Evolutionary conservation across 257 asterid genomes (phyloP).

Genomic region (Lithospermum erythrorhizon): DNA sequence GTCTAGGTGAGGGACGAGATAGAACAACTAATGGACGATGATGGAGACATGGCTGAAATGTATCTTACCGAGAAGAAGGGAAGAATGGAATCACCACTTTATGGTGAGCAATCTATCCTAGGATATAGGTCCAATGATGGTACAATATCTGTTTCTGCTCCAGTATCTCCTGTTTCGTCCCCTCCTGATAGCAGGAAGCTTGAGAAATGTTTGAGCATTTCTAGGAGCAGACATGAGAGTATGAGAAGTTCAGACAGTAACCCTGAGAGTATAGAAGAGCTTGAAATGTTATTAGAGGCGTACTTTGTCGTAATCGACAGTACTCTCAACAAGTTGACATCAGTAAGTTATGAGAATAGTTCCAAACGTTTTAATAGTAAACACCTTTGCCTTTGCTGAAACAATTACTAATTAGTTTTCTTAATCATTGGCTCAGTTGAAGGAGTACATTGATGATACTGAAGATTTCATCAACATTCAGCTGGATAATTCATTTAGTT

Average conservation of each 20-base stretch:
- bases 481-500: constrained; percentile 46
- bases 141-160: constrained; percentile 63
- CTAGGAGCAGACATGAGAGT: constrained; percentile 96
- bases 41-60: constrained; percentile 99
- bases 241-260: constrained; percentile 76
- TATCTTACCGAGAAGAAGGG: constrained; percentile 92
- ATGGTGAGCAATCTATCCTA: constrained; percentile 70
- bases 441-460: constrained; percentile 95
- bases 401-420: not conserved
- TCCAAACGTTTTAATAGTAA: too few relatives aligned
- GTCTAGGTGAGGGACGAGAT: constrained; percentile 97
- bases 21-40: constrained; percentile 98
- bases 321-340: constrained; percentile 91
- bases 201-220: constrained; percentile 81
- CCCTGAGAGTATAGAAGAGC: constrained; percentile 66
- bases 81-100: constrained; percentile 61
- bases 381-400: not conserved
- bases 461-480: constrained; percentile 98
- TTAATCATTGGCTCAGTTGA: constrained; percentile 46
- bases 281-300: constrained; percentile 98
- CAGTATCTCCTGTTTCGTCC: constrained; percentile 91
- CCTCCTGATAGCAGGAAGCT: constrained; percentile 85
- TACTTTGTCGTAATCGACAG: constrained; percentile 97
- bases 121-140: constrained; percentile 75
- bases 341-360: constrained; percentile 42